Conservation (phyloP, 2,329 filamentous ascomycete genomes). For the Ophiostoma tasmaniense region DNA sequence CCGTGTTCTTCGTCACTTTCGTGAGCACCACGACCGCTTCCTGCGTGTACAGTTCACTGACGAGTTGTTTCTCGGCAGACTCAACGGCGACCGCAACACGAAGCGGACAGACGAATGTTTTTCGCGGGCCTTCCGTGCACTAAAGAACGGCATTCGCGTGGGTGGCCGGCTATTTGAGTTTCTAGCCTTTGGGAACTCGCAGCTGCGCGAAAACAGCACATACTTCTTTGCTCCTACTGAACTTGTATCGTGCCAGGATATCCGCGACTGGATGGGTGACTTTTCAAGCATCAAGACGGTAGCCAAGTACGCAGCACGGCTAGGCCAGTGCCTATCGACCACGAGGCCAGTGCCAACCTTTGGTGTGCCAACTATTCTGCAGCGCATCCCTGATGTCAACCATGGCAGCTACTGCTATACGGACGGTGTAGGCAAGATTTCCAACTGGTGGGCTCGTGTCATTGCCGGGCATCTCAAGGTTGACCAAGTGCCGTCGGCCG, state of each 20-base stretch:
- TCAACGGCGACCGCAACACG: conserved; percentile 46
- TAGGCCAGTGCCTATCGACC: conserved; percentile 94
- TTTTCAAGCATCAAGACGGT: conserved; percentile 73
- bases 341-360: conserved; percentile 65
- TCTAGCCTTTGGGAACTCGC: conserved; percentile 89
- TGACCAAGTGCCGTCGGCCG: conserved; percentile 62
- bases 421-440: conserved; percentile 93
- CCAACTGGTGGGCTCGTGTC: conserved; percentile 62
- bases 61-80: conserved; percentile 56
- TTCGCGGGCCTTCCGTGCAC: conserved; percentile 59
- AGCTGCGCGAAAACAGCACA: conserved; percentile 82
- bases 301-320: conserved; percentile 81
- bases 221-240: conserved; percentile 80
- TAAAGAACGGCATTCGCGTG: conserved; percentile 72
- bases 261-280: conserved; percentile 78
- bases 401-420: conserved; percentile 62
- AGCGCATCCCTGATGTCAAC: conserved; percentile 59
- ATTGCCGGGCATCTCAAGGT: conserved; percentile 63
- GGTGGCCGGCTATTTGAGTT: conserved; percentile 80
- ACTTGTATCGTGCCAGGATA: conserved; percentile 60
- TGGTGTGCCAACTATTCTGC: conserved; percentile 48
- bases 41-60: conserved; percentile 84
- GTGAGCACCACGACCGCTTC: conserved; percentile 64
- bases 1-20: conserved; percentile 68
- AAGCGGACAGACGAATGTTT: conserved; percentile 61